Conservation (phyloP, 331 rosid genomes). For the Pyracantha coccinea region DNA sequence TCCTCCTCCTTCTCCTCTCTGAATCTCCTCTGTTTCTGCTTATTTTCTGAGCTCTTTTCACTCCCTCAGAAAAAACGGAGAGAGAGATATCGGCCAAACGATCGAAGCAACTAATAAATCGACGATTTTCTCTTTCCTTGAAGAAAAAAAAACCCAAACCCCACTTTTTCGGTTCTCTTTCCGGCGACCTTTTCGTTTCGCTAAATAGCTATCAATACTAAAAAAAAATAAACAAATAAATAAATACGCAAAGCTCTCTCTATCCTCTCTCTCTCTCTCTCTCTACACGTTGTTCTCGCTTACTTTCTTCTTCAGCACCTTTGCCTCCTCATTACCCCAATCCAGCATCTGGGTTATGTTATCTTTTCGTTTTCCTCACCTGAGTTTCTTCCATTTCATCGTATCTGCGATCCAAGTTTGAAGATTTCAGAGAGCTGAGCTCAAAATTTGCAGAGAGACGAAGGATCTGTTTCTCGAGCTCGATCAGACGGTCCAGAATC, state of each 20-base stretch:
- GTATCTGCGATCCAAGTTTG: neutral
- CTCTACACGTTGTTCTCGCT: conserved; percentile 10
- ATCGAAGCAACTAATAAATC: neutral
- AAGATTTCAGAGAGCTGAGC: neutral
- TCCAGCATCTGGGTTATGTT: neutral
- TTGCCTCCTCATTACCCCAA: conserved; percentile 1
- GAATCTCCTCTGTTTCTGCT: neutral
- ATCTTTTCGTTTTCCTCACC: neutral
- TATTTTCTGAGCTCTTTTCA: neutral
- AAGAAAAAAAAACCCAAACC: conserved; percentile 12
- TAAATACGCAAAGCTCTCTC: neutral
- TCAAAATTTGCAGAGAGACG: neutral
- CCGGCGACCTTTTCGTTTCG: conserved; percentile 42
- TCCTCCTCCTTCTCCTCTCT: neutral
- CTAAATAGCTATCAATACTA: neutral
- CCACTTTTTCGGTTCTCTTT: conserved; percentile 11
- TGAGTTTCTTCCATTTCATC: neutral
- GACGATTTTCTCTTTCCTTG: conserved; percentile 3
- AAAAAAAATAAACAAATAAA: neutral
- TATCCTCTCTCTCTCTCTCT: neutral
- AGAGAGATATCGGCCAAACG: conserved; percentile 10
- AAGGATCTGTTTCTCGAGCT: conserved; percentile 9
- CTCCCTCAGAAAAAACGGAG: conserved; percentile 1
- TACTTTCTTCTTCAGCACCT: neutral
- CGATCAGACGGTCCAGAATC: conserved; percentile 8